A percentile compares a stretch with the other conserved stretches of the same genome.
Evolutionary conservation across 192 early-diverging fungal genomes (phyloP).

Genomic region (Podila clonocystis): DNA sequence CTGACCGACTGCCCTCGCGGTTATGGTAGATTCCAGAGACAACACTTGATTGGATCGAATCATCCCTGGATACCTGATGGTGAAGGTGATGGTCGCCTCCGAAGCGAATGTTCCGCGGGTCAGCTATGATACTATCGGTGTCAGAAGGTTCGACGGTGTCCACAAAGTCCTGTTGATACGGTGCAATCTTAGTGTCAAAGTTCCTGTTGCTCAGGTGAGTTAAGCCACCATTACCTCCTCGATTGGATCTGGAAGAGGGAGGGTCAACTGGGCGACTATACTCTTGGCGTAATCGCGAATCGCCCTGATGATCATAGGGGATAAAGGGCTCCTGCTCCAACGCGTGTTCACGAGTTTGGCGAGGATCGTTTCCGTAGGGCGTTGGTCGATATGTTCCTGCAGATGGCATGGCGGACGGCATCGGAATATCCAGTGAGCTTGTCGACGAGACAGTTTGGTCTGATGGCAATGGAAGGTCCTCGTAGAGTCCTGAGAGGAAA

Average conservation of each 20-base stretch:
- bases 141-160: background rate
- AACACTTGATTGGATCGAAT: background rate
- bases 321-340: background rate
- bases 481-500: conserved; percentile 42
- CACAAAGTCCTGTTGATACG: background rate
- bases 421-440: conserved; percentile 24
- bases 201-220: conserved; percentile 8
- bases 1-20: conserved; percentile 33
- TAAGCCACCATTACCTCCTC: background rate
- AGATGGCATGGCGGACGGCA: conserved; percentile 11
- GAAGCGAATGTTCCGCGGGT: background rate
- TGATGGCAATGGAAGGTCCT: conserved; percentile 7
- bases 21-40: conserved; percentile 26
- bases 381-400: background rate
- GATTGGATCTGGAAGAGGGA: background rate
- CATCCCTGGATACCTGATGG: background rate
- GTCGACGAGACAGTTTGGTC: conserved; percentile 1
- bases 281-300: background rate
- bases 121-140: background rate
- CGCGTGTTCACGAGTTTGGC: background rate
- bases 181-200: conserved; percentile 9
- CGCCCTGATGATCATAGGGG: background rate
- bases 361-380: background rate
- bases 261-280: background rate
- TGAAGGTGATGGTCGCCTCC: background rate